These are phyloP conservation scores for Amanita polypyramis DNA, from an alignment of 768 basidiomycete species.

Conservation along the genomic window DNA sequence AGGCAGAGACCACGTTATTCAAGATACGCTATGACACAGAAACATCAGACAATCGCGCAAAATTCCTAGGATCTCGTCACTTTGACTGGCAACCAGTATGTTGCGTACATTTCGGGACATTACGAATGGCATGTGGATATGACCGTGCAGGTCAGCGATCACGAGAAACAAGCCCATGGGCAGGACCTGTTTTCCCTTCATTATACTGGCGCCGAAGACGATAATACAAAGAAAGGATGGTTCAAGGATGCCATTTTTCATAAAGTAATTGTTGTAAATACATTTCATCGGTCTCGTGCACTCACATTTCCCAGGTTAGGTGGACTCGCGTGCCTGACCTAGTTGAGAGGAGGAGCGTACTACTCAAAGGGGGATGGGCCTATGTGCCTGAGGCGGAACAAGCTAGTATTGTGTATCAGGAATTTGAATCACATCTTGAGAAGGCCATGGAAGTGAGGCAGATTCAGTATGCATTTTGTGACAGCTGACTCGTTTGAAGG, in stretches of 20 bases:
- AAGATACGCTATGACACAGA: constrained; percentile 68
- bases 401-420: constrained; percentile 80
- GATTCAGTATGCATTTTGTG: background rate
- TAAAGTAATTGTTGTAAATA: constrained; percentile 36
- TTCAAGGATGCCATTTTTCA: constrained; percentile 55
- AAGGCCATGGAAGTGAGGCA: constrained; percentile 62
- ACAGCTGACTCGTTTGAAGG: constrained; percentile 27
- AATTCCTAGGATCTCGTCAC: constrained; percentile 54
- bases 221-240: constrained; percentile 15
- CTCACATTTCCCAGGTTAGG: constrained; percentile 50
- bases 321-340: constrained; percentile 96
- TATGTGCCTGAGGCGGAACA: constrained; percentile 73
- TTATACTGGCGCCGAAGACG: constrained; percentile 24
- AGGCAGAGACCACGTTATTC: constrained; percentile 82
- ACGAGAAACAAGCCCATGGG: constrained; percentile 41
- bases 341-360: constrained; percentile 71
- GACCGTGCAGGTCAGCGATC: constrained; percentile 33
- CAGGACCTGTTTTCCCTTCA: constrained; percentile 41
- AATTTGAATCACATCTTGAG: constrained; percentile 66
- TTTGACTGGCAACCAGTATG: constrained; percentile 58
- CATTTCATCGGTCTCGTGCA: background rate
- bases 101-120: constrained; percentile 6
- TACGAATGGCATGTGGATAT: background rate
- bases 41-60: constrained; percentile 40
- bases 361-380: constrained; percentile 75